A percentile compares a stretch with the other conserved stretches of the same genome.
Evolutionary conservation across 192 early-diverging fungal species (phyloP).

Genomic region (Dimargaris xerosporica): DNA sequence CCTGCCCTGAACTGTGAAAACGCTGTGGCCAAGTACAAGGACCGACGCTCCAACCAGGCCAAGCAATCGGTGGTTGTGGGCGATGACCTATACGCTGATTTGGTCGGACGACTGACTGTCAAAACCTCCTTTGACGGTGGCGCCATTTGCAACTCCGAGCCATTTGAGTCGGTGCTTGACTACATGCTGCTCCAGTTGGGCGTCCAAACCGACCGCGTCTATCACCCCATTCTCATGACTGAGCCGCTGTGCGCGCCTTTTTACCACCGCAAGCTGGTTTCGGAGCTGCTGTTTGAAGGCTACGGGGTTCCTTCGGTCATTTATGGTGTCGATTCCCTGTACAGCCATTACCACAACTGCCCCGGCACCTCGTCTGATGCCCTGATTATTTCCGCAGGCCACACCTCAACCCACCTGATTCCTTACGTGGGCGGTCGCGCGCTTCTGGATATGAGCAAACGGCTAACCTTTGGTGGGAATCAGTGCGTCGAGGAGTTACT

Average conservation of each 20-base stretch:
- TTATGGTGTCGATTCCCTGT: conserved; percentile 78
- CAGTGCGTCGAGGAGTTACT: conserved; percentile 67
- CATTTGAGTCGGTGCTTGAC: conserved; percentile 67
- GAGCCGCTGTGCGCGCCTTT: conserved; percentile 65
- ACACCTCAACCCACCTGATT: conserved; percentile 57
- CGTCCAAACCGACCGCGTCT: conserved; percentile 45
- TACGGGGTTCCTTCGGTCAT: conserved; percentile 60
- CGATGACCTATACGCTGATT: conserved; percentile 46
- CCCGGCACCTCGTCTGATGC: conserved; percentile 41
- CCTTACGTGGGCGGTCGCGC: conserved; percentile 49
- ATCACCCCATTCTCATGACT: conserved; percentile 78
- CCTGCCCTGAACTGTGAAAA: conserved; percentile 48
- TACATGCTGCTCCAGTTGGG: conserved; percentile 73
- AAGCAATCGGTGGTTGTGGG: conserved; percentile 33
- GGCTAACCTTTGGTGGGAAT: conserved; percentile 66
- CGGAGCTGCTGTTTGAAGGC: conserved; percentile 78
- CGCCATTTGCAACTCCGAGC: conserved; percentile 20
- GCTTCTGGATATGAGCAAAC: conserved; percentile 46
- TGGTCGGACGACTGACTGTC: conserved; percentile 24
- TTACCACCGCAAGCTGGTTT: conserved; percentile 60
- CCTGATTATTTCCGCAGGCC: conserved; percentile 55
- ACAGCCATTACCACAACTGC: conserved; percentile 60
- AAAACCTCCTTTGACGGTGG: conserved; percentile 20
- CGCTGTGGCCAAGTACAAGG: conserved; percentile 44
- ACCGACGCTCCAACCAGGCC: conserved; percentile 30